Conservation (phyloP, 129 eudicot species). For the Centaurea solstitialis region DNA sequence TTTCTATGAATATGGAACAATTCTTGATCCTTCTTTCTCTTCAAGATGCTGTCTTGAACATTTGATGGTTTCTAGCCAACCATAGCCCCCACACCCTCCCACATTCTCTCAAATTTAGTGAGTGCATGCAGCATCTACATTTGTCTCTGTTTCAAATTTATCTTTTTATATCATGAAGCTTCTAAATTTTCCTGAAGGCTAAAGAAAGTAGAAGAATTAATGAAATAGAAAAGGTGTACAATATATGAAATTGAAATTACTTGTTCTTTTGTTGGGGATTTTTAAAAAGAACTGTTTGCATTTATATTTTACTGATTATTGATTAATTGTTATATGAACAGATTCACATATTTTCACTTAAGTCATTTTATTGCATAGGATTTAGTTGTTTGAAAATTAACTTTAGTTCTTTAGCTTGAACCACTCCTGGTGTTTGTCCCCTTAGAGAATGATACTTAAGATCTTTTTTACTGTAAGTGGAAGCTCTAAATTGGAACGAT, state of each 20-base stretch:
- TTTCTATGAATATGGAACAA: constrained; percentile 11
- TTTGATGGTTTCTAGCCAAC: constrained; percentile 27
- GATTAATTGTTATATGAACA: background rate
- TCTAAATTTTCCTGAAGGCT: no score
- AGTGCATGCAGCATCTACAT: constrained; percentile 8
- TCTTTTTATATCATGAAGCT: background rate
- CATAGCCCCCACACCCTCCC: background rate
- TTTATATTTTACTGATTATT: background rate
- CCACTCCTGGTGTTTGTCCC: no score
- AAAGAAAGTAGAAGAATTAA: background rate
- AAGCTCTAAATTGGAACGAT: no score
- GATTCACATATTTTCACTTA: constrained; percentile 27
- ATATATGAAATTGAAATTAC: background rate
- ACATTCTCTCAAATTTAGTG: constrained; percentile 11
- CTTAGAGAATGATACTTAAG: no score
- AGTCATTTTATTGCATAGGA: constrained; percentile 27
- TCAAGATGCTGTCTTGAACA: constrained; percentile 24
- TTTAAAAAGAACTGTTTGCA: no score
- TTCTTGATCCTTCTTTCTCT: constrained; percentile 13
- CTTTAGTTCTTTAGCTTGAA: background rate
- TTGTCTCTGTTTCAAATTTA: background rate
- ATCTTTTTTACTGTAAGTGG: background rate
- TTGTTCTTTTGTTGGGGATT: background rate
- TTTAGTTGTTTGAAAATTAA: constrained; percentile 12
- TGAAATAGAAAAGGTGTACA: background rate